These are phyloP conservation scores for Articulospora tetracladia DNA, from an alignment of 495 filamentous ascomycete species.

Conservation along the genomic window DNA sequence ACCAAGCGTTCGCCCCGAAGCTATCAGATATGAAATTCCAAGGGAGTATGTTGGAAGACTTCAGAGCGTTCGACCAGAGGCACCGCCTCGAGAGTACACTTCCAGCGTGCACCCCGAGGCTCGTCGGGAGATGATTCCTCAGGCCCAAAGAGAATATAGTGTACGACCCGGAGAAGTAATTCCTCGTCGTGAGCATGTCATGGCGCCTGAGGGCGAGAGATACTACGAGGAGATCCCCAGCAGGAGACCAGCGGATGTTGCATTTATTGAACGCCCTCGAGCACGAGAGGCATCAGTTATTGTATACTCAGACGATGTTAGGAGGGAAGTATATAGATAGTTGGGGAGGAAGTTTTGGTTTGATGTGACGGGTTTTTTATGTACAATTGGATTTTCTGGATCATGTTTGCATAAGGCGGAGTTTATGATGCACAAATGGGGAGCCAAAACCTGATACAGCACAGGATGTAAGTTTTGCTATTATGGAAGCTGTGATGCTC, in stretches of 20 bases:
- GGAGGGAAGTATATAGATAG: conserved; percentile 29
- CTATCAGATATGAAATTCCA: conserved; percentile 54
- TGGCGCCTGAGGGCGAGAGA: conserved; percentile 26
- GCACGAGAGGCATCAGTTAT: conserved; percentile 31
- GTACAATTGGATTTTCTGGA: not conserved
- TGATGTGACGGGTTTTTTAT: not conserved
- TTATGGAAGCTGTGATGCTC: too few relatives aligned
- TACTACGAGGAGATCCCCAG: conserved; percentile 35
- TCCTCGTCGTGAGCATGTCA: conserved; percentile 12
- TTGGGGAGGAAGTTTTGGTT: not conserved
- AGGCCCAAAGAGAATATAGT: conserved; percentile 38
- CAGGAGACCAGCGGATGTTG: conserved; percentile 37
- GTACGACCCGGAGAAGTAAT: conserved; percentile 28
- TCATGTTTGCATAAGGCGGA: not conserved
- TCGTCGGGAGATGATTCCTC: conserved; percentile 34
- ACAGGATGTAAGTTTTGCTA: too few relatives aligned
- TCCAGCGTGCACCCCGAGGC: conserved; percentile 34
- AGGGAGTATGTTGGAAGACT: conserved; percentile 32
- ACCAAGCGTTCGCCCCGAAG: conserved; percentile 38
- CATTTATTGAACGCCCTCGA: conserved; percentile 40
- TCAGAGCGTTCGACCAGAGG: conserved; percentile 39
- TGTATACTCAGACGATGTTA: conserved; percentile 33
- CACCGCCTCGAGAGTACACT: conserved; percentile 37
- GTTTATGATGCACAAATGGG: not conserved
- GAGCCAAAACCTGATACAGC: not conserved